phyloP scores from a whole-genome alignment of 306 rosid genomes.

The Cajanus cajan region DNA sequence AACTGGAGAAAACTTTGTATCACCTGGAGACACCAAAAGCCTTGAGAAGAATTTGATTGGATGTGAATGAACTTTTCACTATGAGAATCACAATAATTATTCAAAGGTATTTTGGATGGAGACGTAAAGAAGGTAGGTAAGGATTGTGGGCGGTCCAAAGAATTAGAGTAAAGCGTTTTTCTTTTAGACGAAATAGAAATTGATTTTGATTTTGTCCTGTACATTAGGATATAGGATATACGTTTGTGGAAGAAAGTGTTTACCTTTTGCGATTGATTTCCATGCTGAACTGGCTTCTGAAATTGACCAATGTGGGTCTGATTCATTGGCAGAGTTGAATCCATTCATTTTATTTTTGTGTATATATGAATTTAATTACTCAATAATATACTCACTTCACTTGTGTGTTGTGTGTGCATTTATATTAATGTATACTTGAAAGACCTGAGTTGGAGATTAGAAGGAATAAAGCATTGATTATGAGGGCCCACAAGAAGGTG shows the following conservation, averaged over 20 bases:
- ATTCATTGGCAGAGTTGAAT: slow-evolving; percentile 35
- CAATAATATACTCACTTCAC: not conserved
- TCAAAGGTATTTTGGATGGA: slow-evolving; percentile 33
- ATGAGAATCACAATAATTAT: slow-evolving; percentile 28
- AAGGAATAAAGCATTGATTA: slow-evolving; percentile 49
- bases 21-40: slow-evolving; percentile 51
- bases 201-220: slow-evolving; percentile 29
- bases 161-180: slow-evolving; percentile 24
- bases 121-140: slow-evolving; percentile 47
- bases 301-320: slow-evolving; percentile 39
- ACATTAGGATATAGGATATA: slow-evolving; percentile 24
- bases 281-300: slow-evolving; percentile 36
- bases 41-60: slow-evolving; percentile 59
- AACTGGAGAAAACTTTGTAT: slow-evolving; percentile 24
- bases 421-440: not conserved
- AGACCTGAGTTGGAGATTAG: slow-evolving; percentile 22
- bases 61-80: slow-evolving; percentile 40
- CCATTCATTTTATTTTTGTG: not conserved
- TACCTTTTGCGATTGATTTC: slow-evolving; percentile 34
- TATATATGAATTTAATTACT: not conserved
- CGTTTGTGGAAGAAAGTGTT: slow-evolving; percentile 34
- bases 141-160: slow-evolving; percentile 50
- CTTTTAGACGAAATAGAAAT: not conserved
- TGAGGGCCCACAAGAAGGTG: slow-evolving; percentile 46
- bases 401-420: not conserved